Conservation (phyloP, 148 eudicot species). For the Selenicereus undatus region DNA sequence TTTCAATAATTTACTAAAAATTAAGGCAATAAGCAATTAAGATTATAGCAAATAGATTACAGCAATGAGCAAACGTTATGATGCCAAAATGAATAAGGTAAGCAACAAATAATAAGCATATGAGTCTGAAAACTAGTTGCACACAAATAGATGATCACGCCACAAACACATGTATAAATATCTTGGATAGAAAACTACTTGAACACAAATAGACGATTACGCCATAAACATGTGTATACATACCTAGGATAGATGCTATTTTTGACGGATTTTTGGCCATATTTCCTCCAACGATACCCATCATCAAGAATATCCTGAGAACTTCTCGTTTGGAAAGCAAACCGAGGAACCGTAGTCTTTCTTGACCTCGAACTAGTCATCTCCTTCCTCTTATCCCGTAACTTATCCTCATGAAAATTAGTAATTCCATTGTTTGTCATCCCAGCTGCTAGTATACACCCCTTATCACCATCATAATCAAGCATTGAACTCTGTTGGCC, state of each 20-base stretch:
- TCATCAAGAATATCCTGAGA: slow-evolving; percentile 70
- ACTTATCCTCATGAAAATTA: neutral
- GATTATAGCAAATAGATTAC: no score
- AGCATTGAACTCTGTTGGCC: neutral
- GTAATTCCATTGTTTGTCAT: neutral
- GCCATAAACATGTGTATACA: neutral
- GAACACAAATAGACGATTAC: neutral
- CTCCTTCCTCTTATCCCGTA: slow-evolving; percentile 9
- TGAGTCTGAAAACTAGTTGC: no score
- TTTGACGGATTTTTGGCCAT: slow-evolving; percentile 72
- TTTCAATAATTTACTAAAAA: no score
- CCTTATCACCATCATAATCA: neutral
- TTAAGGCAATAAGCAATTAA: no score
- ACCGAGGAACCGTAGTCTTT: slow-evolving; percentile 23
- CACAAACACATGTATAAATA: no score
- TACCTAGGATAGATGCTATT: slow-evolving; percentile 57
- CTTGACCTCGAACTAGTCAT: slow-evolving; percentile 13
- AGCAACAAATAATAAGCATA: no score
- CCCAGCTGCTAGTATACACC: neutral
- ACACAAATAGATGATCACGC: no score
- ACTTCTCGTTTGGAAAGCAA: slow-evolving; percentile 56
- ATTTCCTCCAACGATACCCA: slow-evolving; percentile 74
- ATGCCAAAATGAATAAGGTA: no score
- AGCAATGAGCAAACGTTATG: no score
- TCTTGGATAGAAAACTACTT: neutral